These are phyloP conservation scores for Hanseniaspora nectarophila DNA, from an alignment of 805 yeast species.

Conservation along the genomic window DNA sequence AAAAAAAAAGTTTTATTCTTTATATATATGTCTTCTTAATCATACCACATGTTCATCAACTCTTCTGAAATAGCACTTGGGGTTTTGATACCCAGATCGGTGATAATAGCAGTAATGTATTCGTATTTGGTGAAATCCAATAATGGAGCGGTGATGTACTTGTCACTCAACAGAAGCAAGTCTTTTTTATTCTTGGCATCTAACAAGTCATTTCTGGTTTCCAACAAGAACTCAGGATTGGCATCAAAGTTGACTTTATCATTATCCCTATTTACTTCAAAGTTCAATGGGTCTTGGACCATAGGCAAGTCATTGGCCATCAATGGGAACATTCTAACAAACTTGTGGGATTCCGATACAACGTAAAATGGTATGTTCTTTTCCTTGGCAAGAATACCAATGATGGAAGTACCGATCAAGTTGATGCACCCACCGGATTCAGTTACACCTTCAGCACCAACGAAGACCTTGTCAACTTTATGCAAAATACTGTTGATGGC, in stretches of 20 bases:
- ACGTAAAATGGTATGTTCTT: constrained; percentile 90
- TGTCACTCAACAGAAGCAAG: constrained; percentile 24
- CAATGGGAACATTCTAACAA: constrained; percentile 89
- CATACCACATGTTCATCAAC: constrained; percentile 95
- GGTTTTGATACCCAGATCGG: constrained; percentile 92
- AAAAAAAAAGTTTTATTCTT: no score
- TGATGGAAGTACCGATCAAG: constrained; percentile 87
- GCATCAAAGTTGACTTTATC: constrained; percentile 8
- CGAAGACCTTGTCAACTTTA: constrained; percentile 81
- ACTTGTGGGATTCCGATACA: constrained; percentile 88
- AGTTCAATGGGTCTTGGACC: constrained; percentile 37
- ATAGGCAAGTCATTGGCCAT: constrained; percentile 83
- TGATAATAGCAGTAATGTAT: constrained; percentile 85
- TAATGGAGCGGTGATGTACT: constrained; percentile 36
- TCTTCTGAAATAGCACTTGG: constrained; percentile 98
- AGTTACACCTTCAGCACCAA: constrained; percentile 98
- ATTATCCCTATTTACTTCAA: constrained; percentile 23
- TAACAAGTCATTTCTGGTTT: constrained; percentile 20
- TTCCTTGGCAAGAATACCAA: constrained; percentile 81
- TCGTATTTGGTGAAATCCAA: constrained; percentile 95
- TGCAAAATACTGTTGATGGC: constrained; percentile 89
- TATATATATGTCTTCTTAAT: constrained; percentile 31
- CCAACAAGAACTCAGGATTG: constrained; percentile 11
- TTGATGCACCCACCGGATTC: constrained; percentile 97
- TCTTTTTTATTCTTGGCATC: constrained; percentile 4